Evolutionary conservation across 2,329 filamentous ascomycete genomes (phyloP), one percentile per base, ranked within the genome.

Genomic region (Microcyclospora tardicrescens): DNA sequence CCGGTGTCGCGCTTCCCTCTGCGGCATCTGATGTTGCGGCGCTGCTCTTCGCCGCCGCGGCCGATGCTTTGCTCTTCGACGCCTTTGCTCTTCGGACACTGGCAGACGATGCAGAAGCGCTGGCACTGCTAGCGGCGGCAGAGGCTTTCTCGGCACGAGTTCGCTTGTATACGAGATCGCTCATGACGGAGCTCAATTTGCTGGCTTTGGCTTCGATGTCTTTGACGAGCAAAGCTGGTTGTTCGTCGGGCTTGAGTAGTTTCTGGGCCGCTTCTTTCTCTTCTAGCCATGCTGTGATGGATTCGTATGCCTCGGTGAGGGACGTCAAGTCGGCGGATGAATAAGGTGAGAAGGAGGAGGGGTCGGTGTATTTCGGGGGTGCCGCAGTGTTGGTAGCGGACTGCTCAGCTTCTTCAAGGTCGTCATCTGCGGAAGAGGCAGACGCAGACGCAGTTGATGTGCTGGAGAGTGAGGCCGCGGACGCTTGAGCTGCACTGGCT

Each of bases 141-240:
- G 19, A 24, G 44, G 44, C 40, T 55, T 49, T 44, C 55, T 59
- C 49, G 52, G 51, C 38, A 45, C 60, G 60, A 5, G 49, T 46
- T 40, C 74, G 74, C 66, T 77, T 81, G 66, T 80, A 74, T 39
- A 84, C 71, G 35, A 87, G 68, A 16, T 84, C 75, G 57, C 80
- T 72, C 50, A 76, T 74, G 4, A 71, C 73, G 56, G 82, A 77
- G 56, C 81, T 76, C 6, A 96, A 70, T 57, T 82, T 75, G 51
- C 78, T 75, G 12, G 77, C 71, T 60, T 80, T 81, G 16, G 67
- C 69, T 41, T 76, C 66, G 24, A 94, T 61, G 19, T 94, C 87
- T 54, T 79, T 78, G 47, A 77, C 66, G 0, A 80, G 71, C 8
- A 94, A 68, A 6, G 79, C 78, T 0, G 85, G 83, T 48, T 96